Evolutionary conservation across 768 basidiomycete species (phyloP).

Genomic region (Mycena epipterygia): DNA sequence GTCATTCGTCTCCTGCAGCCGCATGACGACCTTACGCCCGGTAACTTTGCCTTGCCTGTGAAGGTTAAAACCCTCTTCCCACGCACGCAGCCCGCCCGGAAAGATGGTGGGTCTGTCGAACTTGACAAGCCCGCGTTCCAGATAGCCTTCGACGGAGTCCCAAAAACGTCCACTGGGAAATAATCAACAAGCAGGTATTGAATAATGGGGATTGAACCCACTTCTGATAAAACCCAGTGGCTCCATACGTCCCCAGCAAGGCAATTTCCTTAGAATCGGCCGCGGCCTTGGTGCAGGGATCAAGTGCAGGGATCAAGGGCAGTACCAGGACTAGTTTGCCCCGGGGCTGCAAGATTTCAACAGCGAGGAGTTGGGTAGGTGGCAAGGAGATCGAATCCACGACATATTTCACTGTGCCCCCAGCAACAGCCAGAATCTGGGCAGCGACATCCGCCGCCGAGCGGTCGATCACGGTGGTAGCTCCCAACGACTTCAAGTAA

Average conservation of each 20-base stretch:
- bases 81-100: constrained; percentile 11
- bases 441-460: not conserved
- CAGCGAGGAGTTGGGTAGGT: constrained; percentile 20
- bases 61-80: constrained; percentile 18
- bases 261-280: constrained; percentile 1
- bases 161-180: not conserved
- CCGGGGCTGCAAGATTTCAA: constrained; percentile 8
- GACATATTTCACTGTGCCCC: constrained; percentile 17
- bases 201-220: not conserved
- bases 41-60: constrained; percentile 20
- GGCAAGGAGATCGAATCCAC: constrained; percentile 18
- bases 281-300: not conserved
- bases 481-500: constrained; percentile 25
- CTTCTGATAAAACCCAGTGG: not conserved
- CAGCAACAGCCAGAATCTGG: constrained; percentile 5
- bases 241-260: not conserved
- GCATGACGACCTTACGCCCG: constrained; percentile 24
- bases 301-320: too few relatives aligned
- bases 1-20: constrained; percentile 10
- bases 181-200: not conserved
- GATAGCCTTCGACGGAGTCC: not conserved
- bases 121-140: constrained; percentile 7
- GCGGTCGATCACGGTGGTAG: constrained; percentile 13
- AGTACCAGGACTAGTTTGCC: constrained; percentile 8
- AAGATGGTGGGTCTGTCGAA: constrained; percentile 14